A percentile compares a stretch with the other conserved stretches of the same genome.
Evolutionary conservation across 164 flowering plant genomes (phyloP).

Genomic region (Kingdonia uniflora): DNA sequence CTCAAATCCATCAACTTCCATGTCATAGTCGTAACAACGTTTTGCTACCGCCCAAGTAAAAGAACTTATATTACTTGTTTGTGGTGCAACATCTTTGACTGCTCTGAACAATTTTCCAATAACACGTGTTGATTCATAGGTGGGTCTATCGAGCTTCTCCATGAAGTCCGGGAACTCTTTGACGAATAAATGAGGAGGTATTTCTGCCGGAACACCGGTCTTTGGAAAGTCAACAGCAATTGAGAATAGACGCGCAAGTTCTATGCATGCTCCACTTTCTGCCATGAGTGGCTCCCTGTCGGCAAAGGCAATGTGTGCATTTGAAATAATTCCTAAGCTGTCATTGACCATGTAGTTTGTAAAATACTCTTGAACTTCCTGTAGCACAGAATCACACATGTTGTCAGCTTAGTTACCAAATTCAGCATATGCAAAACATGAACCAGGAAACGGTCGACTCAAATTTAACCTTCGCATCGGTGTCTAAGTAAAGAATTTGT

Average conservation of each 20-base stretch:
- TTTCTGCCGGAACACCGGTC: constrained; percentile 75
- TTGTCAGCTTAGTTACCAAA: too few species aligned
- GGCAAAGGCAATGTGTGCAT: constrained; percentile 70
- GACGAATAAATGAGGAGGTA: constrained; percentile 41
- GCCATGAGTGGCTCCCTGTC: constrained; percentile 47
- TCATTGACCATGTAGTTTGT: constrained; percentile 77
- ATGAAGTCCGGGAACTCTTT: constrained; percentile 83
- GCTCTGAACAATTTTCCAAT: constrained; percentile 37
- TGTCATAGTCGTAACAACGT: constrained; percentile 47
- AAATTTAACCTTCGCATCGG: too few species aligned
- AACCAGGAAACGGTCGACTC: too few species aligned
- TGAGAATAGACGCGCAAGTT: constrained; percentile 60
- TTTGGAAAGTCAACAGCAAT: constrained; percentile 86
- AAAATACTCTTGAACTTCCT: constrained; percentile 76
- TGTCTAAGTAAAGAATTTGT: too few species aligned
- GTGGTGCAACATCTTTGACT: constrained; percentile 41
- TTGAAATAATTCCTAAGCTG: constrained; percentile 69
- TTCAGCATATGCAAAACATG: too few species aligned
- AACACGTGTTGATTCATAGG: constrained; percentile 39
- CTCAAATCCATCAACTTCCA: constrained; percentile 70
- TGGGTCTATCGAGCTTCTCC: constrained; percentile 68
- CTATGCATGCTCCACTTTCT: constrained; percentile 38
- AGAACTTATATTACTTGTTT: constrained; percentile 11
- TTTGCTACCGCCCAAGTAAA: constrained; percentile 53
- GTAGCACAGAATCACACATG: constrained; percentile 10